Base-by-base conservation (phyloP, 495 filamentous ascomycete genomes). In the Podospora pseudocomata region DNA sequence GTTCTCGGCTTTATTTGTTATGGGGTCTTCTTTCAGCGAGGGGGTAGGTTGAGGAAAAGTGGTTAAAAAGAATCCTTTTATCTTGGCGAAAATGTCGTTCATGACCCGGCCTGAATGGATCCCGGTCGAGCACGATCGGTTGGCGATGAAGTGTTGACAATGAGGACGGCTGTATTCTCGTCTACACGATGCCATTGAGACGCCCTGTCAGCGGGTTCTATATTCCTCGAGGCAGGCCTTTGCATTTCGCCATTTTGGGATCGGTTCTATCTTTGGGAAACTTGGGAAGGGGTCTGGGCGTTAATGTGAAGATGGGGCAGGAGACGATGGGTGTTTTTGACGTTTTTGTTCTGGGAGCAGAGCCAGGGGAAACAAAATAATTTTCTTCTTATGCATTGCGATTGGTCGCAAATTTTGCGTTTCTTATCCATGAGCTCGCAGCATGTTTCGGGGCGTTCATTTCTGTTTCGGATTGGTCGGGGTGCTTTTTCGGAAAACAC, bases 81-180 rank as follows among this genome's bases (percentile, higher is more conserved):
- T 27, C 3, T 11, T 26, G 30, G 18, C 16, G 34, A 59, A 49
- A 30, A 28, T 18, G 54, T 58, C 39, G 30, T 57, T 57, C n/a
- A 54, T 64, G 23, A 28, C 58, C 55, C 26, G 58, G 30, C 16
- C 57, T 49, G 39, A 16, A 49, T 11, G 39, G 39, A 11, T 16
- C 39, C 39, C 2, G 15, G 7, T 49, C 39, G 39, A 49, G 39
- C 39, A 49, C 15, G 15, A 49, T 59, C 60, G 59, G 28, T 67
- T 70, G 68, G 74, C 68, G 74, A 75, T 68, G 74, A 75, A 72
- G 68, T 69, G 72, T 75, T 67, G 72, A 74, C 74, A 18, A 49
- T 13, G 30, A 67, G 44, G 55, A 60, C 32, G 63, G 27, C 34
- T 63, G 34, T 64, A 28, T 16, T 44, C 20, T 69, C 64, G 74